These are phyloP conservation scores for Phyllosticta capitalensis DNA, from an alignment of 2,329 filamentous ascomycete species.

Conservation along the genomic window DNA sequence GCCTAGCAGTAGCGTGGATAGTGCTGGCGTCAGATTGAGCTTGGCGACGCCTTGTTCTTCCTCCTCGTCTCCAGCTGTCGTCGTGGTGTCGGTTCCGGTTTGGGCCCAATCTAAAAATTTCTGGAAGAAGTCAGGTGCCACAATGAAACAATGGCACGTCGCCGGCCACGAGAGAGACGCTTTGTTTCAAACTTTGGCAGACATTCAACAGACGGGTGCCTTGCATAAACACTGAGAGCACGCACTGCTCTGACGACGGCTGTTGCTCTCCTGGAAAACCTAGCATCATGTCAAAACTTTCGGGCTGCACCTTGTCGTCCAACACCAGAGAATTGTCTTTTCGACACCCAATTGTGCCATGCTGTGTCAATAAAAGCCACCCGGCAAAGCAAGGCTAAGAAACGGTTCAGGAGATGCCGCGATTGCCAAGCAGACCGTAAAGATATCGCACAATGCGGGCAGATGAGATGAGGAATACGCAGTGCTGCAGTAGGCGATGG, in stretches of 20 bases:
- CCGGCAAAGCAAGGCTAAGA: neutral
- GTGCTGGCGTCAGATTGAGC: neutral
- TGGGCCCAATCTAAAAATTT: neutral
- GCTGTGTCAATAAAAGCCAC: too few species aligned
- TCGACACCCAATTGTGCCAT: too few species aligned
- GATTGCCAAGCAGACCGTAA: neutral
- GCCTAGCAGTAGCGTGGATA: neutral
- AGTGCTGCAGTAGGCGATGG: neutral
- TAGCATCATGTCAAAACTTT: neutral
- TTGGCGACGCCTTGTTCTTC: neutral
- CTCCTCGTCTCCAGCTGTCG: neutral
- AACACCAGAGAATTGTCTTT: neutral
- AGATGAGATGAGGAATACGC: neutral
- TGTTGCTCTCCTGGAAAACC: too few species aligned
- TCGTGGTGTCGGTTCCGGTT: neutral
- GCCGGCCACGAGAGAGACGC: neutral
- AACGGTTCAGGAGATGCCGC: neutral
- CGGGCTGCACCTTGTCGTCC: neutral
- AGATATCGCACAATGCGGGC: neutral
- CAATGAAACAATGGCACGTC: neutral
- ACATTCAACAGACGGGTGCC: neutral
- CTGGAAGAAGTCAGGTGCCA: neutral
- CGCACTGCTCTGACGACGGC: neutral
- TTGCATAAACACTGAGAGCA: neutral
- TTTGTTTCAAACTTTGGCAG: neutral